Evolutionary conservation across 2,329 filamentous ascomycete genomes (phyloP).

Genomic region (Cladobotryum mycophilum): DNA sequence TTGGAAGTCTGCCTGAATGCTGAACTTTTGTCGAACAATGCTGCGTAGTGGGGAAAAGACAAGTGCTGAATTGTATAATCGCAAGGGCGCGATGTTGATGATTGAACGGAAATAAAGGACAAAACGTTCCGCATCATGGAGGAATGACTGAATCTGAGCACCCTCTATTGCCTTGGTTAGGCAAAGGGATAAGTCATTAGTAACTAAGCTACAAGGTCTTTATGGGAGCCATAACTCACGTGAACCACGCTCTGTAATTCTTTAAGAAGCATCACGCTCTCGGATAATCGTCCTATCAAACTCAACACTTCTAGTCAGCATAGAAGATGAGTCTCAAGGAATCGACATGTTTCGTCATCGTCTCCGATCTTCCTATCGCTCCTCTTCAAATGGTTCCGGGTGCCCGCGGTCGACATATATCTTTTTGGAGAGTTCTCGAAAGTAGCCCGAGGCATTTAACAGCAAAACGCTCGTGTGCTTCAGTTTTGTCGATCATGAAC

Average conservation of each 20-base stretch:
- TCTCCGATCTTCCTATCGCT: constrained; percentile 22
- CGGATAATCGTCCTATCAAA: constrained; percentile 20
- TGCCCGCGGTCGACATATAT: constrained; percentile 10
- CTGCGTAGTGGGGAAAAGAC: constrained; percentile 19
- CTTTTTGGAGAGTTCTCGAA: constrained; percentile 23
- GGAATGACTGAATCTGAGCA: constrained; percentile 5
- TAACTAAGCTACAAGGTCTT: neutral
- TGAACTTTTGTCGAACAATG: constrained; percentile 6
- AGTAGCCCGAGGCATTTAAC: constrained; percentile 5
- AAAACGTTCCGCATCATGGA: constrained; percentile 16
- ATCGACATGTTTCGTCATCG: constrained; percentile 17
- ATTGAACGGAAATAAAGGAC: constrained; percentile 3
- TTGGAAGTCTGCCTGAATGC: neutral
- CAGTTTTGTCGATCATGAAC: constrained; percentile 10
- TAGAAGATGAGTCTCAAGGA: constrained; percentile 32
- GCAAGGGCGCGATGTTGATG: constrained; percentile 16
- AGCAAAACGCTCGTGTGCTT: neutral
- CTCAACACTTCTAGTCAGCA: constrained; percentile 35
- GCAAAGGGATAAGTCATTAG: constrained; percentile 1
- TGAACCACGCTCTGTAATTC: constrained; percentile 6
- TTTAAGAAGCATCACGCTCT: constrained; percentile 7
- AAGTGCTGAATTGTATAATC: constrained; percentile 21
- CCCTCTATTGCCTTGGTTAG: neutral
- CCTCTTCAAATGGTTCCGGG: constrained; percentile 20
- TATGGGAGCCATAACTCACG: neutral